phyloP scores from a whole-genome alignment of 257 asterid genomes.

The Hygrophila difformis region DNA sequence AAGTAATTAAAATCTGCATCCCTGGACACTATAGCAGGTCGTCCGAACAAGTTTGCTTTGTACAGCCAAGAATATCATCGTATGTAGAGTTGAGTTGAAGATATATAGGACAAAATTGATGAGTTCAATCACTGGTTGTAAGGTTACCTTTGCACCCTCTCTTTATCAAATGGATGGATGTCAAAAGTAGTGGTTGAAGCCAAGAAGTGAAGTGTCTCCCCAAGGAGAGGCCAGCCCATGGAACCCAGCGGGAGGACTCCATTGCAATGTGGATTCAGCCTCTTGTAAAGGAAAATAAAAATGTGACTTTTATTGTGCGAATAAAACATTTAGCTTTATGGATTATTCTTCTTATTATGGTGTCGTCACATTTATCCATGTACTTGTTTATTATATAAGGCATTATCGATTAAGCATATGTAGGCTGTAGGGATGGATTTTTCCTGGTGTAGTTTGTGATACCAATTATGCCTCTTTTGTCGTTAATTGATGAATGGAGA shows the following conservation, averaged over 20 bases:
- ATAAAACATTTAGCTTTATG: no score
- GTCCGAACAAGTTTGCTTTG: slow-evolving; percentile 52
- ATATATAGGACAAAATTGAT: not conserved
- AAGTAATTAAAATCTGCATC: slow-evolving; percentile 64
- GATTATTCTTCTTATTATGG: no score
- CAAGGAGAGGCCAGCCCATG: slow-evolving; percentile 74
- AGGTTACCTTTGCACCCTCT: slow-evolving; percentile 51
- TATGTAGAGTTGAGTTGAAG: not conserved
- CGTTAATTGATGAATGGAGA: no score
- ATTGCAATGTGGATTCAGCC: slow-evolving; percentile 54
- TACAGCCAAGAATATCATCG: slow-evolving; percentile 51
- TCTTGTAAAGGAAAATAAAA: no score
- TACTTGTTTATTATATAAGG: no score
- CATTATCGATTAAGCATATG: no score
- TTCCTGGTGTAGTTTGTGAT: no score
- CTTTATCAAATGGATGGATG: slow-evolving; percentile 45
- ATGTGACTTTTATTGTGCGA: no score
- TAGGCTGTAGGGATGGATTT: no score
- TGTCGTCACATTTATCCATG: no score
- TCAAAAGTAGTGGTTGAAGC: slow-evolving; percentile 38
- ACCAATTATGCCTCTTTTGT: no score
- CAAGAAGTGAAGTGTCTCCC: slow-evolving; percentile 49
- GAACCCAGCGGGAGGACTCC: slow-evolving; percentile 68
- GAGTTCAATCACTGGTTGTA: not conserved
- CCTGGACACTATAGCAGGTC: slow-evolving; percentile 51